phyloP scores from a whole-genome alignment of 225 moss, liverwort and hornwort species.

The Polytrichum formosum region DNA sequence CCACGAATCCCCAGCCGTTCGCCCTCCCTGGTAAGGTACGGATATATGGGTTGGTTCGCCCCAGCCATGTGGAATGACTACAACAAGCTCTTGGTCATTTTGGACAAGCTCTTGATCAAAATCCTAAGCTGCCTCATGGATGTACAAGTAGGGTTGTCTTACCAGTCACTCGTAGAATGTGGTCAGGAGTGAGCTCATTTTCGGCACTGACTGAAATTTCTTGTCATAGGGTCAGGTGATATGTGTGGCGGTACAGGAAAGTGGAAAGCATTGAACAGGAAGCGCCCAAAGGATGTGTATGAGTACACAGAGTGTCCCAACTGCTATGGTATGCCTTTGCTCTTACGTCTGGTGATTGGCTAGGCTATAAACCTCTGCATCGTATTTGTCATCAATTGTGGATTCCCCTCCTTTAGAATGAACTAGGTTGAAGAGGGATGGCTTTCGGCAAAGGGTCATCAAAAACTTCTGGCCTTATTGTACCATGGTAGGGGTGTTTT shows the following conservation, averaged over 20 bases:
- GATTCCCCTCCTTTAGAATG: neutral
- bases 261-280: slow-evolving; percentile 82
- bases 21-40: no score
- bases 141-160: no score
- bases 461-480: neutral
- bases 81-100: no score
- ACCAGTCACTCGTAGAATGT: no score
- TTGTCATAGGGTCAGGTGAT: slow-evolving; percentile 44
- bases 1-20: no score
- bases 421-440: neutral
- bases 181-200: no score
- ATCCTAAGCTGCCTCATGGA: neutral
- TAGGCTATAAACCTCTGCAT: neutral
- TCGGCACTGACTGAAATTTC: no score
- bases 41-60: no score
- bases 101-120: no score
- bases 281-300: slow-evolving; percentile 83
- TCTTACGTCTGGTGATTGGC: neutral
- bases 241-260: slow-evolving; percentile 91
- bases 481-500: neutral
- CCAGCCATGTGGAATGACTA: no score
- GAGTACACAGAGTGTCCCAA: slow-evolving; percentile 85
- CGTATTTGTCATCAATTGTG: neutral
- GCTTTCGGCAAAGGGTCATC: neutral
- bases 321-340: slow-evolving; percentile 55